phyloP scores from a whole-genome alignment of 306 rosid species.

The Pterocarpus santalinus region DNA sequence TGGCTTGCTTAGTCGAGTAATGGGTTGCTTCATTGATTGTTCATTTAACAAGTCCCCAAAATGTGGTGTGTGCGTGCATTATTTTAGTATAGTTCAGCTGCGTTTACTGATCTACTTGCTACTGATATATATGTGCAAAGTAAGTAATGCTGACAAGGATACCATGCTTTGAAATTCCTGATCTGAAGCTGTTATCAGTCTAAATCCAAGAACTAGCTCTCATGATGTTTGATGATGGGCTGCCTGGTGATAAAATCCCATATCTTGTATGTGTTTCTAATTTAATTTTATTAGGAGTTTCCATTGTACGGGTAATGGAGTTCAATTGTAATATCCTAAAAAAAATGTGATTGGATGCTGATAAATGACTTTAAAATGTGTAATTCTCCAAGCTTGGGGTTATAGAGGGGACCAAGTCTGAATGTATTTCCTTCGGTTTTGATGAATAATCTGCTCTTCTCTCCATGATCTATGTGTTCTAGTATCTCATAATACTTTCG shows the following conservation, averaged over 20 bases:
- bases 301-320: neutral
- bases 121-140: neutral
- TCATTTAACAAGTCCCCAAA: neutral
- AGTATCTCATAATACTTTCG: neutral
- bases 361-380: neutral
- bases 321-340: neutral
- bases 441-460: neutral
- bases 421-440: constrained; percentile 25
- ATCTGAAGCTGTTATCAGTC: neutral
- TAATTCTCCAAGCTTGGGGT: neutral
- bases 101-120: neutral
- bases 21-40: no score
- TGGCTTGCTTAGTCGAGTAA: no score
- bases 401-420: constrained; percentile 12
- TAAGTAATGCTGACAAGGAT: neutral
- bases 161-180: neutral
- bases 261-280: neutral
- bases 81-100: neutral
- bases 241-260: neutral
- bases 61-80: neutral
- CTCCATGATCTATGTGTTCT: constrained; percentile 17
- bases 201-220: neutral
- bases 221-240: neutral
- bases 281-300: constrained; percentile 2
- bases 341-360: neutral